These are phyloP conservation scores for Amoebophrya sp. DNA, from an alignment of 169 alveolate species.

Conservation along the genomic window DNA sequence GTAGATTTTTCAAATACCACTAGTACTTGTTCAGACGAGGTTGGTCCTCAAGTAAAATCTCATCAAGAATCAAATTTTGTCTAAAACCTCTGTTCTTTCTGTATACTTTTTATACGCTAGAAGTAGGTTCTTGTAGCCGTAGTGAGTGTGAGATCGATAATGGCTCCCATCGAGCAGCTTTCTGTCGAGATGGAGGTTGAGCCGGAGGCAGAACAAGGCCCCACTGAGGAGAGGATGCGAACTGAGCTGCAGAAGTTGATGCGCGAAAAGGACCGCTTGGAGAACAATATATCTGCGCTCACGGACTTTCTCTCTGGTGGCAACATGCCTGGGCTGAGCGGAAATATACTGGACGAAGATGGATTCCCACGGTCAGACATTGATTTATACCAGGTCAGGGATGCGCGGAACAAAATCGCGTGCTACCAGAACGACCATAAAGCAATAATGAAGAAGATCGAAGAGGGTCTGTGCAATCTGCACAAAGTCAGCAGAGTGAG, in stretches of 20 bases:
- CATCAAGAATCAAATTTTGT: no score
- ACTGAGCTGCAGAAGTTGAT: neutral
- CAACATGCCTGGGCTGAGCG: neutral
- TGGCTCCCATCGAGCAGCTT: no score
- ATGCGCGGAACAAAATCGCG: conserved; percentile 4
- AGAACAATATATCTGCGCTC: neutral
- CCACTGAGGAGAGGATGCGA: neutral
- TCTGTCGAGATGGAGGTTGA: no score
- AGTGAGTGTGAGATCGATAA: no score
- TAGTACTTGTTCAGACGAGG: no score
- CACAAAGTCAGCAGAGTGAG: neutral
- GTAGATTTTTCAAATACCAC: no score
- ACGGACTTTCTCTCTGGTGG: neutral
- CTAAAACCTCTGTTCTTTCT: no score
- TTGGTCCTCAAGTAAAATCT: no score
- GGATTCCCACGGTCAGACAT: neutral
- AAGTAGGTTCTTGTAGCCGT: no score
- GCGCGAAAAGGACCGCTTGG: neutral
- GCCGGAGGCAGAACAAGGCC: neutral
- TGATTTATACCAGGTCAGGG: neutral
- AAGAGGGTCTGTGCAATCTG: neutral
- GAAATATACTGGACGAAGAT: neutral
- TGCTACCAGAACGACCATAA: conserved; percentile 23
- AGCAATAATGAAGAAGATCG: neutral
- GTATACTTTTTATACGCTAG: no score